Evolutionary conservation across 768 basidiomycete species (phyloP), one percentile per base, ranked within the genome.

Genomic region (Russula olivacea): DNA sequence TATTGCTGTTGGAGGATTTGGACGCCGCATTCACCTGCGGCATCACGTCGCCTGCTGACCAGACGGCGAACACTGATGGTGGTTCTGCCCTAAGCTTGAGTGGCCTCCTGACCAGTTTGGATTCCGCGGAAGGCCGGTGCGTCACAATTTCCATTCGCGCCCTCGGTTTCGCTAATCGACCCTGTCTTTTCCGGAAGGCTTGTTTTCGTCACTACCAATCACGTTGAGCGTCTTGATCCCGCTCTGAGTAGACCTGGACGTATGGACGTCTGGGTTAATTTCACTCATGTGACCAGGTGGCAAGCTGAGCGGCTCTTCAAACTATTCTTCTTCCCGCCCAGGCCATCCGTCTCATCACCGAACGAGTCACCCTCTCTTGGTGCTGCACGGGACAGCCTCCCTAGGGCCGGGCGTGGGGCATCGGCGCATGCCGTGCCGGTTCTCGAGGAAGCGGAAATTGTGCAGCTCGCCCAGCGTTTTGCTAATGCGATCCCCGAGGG

Each of bases 251-350:
- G 92, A n/a, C 89, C 93, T 25, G 93, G 93, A 63, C 88, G 90
- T 51, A 91, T 92, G 89, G 92, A 93, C 70, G 87, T 95, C n/a
- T 92, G 91, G 91, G 82, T 94, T 47, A 91, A 91, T 76, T 93
- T 93, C 74, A 86, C 88, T 52, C 86, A 93, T 71, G 91, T 91
- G 6, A 91, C 89, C 8, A 93, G 91, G 73, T 91, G 88, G 89
- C 91, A 93, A 70, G 91, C 91, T 14, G 91, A 92, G 74, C 88
- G 88, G 55, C 90, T 93, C 72, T 93, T 92, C 83, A 91, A 91
- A 72, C 91, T 88, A 72, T 92, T 93, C 84, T 93, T 93, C 86
- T 89, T 91, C 38, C 38, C 38, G 2, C 84, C 74, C 74, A 83
- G 76, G 58, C 76, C 81, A 4, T 49, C 64, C 0, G 3, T n/a